These are phyloP conservation scores for Xylaria intraflava DNA, from an alignment of 495 filamentous ascomycete species.

Conservation along the genomic window DNA sequence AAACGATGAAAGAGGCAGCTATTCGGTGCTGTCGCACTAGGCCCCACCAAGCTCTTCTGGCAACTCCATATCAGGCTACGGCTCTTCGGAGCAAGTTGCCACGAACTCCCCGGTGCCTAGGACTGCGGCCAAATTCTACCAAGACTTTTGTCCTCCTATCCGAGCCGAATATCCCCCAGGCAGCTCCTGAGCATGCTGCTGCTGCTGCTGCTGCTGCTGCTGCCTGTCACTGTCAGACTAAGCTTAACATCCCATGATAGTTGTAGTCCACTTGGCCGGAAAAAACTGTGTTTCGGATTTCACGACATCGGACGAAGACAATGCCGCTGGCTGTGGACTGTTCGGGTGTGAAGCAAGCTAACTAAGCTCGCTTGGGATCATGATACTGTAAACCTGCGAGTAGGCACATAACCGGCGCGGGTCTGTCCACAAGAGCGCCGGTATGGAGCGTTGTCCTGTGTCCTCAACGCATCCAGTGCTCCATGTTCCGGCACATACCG, in stretches of 20 bases:
- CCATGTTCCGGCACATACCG: not conserved
- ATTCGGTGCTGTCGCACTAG: slow-evolving; percentile 20
- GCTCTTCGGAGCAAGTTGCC: slow-evolving; percentile 45
- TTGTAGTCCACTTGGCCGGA: not conserved
- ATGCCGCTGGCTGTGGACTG: slow-evolving; percentile 1
- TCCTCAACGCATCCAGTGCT: slow-evolving; percentile 9
- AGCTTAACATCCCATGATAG: not conserved
- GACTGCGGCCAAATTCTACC: not conserved
- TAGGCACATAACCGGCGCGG: slow-evolving; percentile 4
- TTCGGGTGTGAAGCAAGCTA: not conserved
- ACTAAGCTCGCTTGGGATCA: not conserved
- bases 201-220: no score
- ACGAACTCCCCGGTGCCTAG: slow-evolving; percentile 17
- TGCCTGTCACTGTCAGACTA: not conserved
- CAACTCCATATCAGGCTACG: slow-evolving; percentile 44
- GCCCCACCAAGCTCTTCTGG: slow-evolving; percentile 24
- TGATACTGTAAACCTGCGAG: not conserved
- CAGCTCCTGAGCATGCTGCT: not conserved
- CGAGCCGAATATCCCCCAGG: not conserved
- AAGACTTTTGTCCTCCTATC: not conserved
- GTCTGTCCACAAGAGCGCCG: slow-evolving; percentile 3
- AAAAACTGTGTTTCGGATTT: not conserved
- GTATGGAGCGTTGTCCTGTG: not conserved
- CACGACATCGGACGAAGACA: not conserved
- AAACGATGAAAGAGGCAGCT: slow-evolving; percentile 1